Conservation (phyloP, 345 rosid genomes). For the Pugionium dolabratum region DNA sequence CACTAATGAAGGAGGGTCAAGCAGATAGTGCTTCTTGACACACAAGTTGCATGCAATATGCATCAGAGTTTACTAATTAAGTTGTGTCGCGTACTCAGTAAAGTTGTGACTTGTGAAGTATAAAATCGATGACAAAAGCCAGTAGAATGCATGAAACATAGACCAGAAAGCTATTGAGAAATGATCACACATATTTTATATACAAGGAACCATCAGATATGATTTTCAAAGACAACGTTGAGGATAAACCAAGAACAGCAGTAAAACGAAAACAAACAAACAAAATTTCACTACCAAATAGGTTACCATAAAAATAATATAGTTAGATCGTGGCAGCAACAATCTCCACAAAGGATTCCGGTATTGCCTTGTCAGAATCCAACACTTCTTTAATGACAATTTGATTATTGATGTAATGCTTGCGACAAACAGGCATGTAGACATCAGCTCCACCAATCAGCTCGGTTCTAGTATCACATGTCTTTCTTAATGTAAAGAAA, state of each 20-base stretch:
- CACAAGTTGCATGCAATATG: constrained; percentile 33
- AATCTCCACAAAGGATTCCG: constrained; percentile 35
- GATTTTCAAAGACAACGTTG: constrained; percentile 4
- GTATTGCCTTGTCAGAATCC: constrained; percentile 39
- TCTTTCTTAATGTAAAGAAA: constrained; percentile 77
- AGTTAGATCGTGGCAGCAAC: constrained; percentile 31
- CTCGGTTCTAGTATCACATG: constrained; percentile 58
- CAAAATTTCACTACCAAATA: neutral
- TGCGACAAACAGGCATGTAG: constrained; percentile 92
- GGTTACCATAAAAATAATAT: constrained; percentile 2
- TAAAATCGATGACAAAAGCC: constrained; percentile 41
- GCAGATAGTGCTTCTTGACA: constrained; percentile 43
- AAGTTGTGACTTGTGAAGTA: constrained; percentile 46
- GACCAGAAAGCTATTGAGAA: neutral
- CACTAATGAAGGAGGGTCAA: constrained; percentile 44
- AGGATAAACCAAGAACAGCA: constrained; percentile 2
- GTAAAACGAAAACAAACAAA: neutral
- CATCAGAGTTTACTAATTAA: constrained; percentile 52
- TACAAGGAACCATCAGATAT: constrained; percentile 15
- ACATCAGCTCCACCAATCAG: constrained; percentile 77
- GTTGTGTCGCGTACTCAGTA: constrained; percentile 45
- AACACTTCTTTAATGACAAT: constrained; percentile 40
- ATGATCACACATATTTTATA: neutral
- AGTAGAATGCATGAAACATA: constrained; percentile 4
- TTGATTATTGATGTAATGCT: constrained; percentile 63